These are phyloP conservation scores for Cutaneotrichosporon spelunceum DNA, from an alignment of 1,284 basidiomycete genomes.

Conservation along the genomic window DNA sequence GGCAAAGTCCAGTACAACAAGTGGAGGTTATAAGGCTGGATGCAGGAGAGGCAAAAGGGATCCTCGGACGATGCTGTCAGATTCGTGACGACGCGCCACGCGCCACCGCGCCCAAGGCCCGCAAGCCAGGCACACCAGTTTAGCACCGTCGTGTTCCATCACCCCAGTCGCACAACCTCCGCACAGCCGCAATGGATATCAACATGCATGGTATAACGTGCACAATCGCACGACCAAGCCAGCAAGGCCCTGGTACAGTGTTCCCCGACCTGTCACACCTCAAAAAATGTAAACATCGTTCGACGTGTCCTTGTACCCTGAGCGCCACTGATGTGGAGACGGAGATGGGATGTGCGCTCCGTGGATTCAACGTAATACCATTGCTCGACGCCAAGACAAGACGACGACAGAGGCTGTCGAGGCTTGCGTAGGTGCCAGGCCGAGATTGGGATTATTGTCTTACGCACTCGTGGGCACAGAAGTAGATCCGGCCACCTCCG, in stretches of 20 bases:
- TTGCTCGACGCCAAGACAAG: background rate
- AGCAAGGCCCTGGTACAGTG: background rate
- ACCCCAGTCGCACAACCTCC: background rate
- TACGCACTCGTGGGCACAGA: background rate
- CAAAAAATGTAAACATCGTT: background rate
- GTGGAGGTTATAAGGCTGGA: background rate
- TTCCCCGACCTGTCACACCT: background rate
- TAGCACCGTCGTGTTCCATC: background rate
- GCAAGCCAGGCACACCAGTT: background rate
- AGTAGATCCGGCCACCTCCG: constrained; percentile 24
- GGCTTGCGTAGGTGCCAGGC: background rate
- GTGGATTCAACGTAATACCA: background rate
- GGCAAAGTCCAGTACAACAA: background rate
- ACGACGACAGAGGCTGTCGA: background rate
- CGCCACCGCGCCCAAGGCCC: too few relatives aligned
- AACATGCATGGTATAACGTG: constrained; percentile 3
- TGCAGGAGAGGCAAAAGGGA: background rate
- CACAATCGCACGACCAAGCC: background rate
- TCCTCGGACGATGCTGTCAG: background rate
- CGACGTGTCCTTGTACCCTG: background rate
- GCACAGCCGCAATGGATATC: background rate
- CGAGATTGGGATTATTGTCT: background rate
- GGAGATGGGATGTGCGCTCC: background rate
- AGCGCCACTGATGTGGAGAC: background rate
- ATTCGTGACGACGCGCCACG: background rate